Conservation (phyloP, 805 yeast genomes). For the Hanseniaspora pseudoguilliermondii region DNA sequence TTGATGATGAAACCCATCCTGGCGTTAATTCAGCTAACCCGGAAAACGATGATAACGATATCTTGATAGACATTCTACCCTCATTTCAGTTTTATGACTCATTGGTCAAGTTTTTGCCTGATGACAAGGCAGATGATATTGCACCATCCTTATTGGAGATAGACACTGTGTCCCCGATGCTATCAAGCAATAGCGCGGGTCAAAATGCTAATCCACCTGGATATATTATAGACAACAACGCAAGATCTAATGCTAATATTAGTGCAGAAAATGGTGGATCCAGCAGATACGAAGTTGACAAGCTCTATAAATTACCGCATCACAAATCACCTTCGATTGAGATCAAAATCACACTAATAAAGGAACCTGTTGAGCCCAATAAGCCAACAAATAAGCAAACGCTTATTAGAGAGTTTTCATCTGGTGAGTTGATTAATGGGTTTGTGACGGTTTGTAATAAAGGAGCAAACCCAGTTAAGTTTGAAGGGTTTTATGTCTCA, state of each 20-base stretch:
- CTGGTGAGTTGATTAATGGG: slow-evolving; percentile 46
- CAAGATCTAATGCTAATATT: slow-evolving; percentile 13
- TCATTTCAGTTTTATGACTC: slow-evolving; percentile 23
- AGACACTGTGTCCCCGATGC: slow-evolving; percentile 2
- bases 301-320: slow-evolving; percentile 20
- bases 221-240: not conserved
- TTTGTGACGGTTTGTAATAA: slow-evolving; percentile 34
- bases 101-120: slow-evolving; percentile 22
- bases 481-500: slow-evolving; percentile 46
- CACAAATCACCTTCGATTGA: slow-evolving; percentile 18
- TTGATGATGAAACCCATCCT: not conserved
- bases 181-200: not conserved
- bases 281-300: slow-evolving; percentile 17
- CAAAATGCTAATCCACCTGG: not conserved
- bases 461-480: slow-evolving; percentile 33
- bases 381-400: slow-evolving; percentile 23
- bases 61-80: slow-evolving; percentile 20
- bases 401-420: slow-evolving; percentile 35
- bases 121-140: slow-evolving; percentile 17
- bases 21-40: not conserved
- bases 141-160: slow-evolving; percentile 18
- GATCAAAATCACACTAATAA: slow-evolving; percentile 18
- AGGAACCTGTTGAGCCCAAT: slow-evolving; percentile 19
- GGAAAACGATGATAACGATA: not conserved
- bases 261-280: slow-evolving; percentile 13